Evolutionary conservation across 768 basidiomycete species (phyloP), one percentile per base, ranked within the genome.

Genomic region (Boletus rubescentipes): DNA sequence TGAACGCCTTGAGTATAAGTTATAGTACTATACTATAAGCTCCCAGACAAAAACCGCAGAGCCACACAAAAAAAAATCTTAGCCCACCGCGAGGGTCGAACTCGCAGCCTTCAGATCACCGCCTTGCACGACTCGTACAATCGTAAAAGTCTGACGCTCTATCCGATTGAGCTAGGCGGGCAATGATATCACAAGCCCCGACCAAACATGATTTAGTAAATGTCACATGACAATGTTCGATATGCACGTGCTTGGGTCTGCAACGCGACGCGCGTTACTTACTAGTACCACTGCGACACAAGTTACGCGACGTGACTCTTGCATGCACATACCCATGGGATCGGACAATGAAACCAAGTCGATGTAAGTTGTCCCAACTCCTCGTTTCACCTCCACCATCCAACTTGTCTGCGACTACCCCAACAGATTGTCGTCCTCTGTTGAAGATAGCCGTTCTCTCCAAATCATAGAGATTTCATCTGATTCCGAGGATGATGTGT

Each of bases 31-130:
- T n/a, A n/a, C n/a, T 26, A 26, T 26, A 4, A 26, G 26, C n/a
- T 26, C 26, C 26, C 26, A 6, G 3, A 6, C 26, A 26, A 26
- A 6, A 26, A 26, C 26, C 26, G 6, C n/a, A 26, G 26, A 26
- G 26, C 26, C 26, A 26, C n/a, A 38, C 10, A 38, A 31, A 44
- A 39, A 46, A 54, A 54, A 49, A 2, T n/a, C 18, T 16, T 83
- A 85, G 84, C 84, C 85, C 84, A 85, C 83, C 84, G 85, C 85
- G 85, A 84, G 85, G 84, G 78, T 86, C 85, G 85, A 86, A 86
- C 85, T 84, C 85, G 85, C 85, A 86, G 82, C 85, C 85, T 86
- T 86, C 82, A 86, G 85, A 86, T 46, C 70, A 74, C 78, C 77
- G 75, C 78, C 61, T 66, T 68, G 66, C 48, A 64, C 61, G 51